Evolutionary conservation across 495 filamentous ascomycete species (phyloP).

Genomic region (Haplographium delicatum): DNA sequence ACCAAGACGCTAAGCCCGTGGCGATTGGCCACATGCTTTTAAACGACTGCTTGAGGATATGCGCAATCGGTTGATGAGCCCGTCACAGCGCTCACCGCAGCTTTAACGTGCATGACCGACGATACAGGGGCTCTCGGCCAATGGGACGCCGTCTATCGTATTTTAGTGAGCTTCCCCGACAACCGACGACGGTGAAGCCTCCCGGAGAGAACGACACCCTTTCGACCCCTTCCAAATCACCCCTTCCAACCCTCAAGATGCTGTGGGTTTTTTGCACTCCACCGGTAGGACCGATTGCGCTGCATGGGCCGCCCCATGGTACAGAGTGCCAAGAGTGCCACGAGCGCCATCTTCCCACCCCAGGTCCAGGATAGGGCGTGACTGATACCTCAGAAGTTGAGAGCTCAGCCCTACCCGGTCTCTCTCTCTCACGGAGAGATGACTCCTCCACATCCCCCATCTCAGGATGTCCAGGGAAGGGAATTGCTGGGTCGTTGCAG

Average conservation of each 20-base stretch:
- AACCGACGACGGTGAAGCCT: slow-evolving; percentile 11
- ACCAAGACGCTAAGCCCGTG: slow-evolving; percentile 11
- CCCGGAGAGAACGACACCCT: slow-evolving; percentile 1
- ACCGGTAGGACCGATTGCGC: slow-evolving; percentile 4
- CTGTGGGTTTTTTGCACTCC: too few relatives aligned
- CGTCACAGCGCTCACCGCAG: slow-evolving; percentile 12
- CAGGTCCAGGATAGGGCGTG: too few relatives aligned
- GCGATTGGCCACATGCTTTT: slow-evolving; percentile 1
- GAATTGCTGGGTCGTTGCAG: too few relatives aligned
- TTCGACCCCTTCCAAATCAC: too few relatives aligned
- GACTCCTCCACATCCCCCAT: neutral
- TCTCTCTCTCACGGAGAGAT: neutral
- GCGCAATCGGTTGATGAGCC: neutral
- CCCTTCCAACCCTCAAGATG: too few relatives aligned
- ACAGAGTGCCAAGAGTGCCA: neutral
- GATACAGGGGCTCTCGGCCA: slow-evolving; percentile 1
- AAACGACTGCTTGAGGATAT: neutral
- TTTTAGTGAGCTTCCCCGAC: slow-evolving; percentile 2
- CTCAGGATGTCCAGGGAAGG: neutral
- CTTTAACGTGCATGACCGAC: slow-evolving; percentile 2
- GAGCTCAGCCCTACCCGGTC: neutral
- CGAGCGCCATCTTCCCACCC: neutral
- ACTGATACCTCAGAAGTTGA: too few relatives aligned
- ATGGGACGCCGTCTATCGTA: slow-evolving; percentile 9
- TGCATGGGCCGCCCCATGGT: neutral